phyloP scores from a whole-genome alignment of 1,284 basidiomycete genomes.

The Cutaneotrichosporon dermatis region DNA sequence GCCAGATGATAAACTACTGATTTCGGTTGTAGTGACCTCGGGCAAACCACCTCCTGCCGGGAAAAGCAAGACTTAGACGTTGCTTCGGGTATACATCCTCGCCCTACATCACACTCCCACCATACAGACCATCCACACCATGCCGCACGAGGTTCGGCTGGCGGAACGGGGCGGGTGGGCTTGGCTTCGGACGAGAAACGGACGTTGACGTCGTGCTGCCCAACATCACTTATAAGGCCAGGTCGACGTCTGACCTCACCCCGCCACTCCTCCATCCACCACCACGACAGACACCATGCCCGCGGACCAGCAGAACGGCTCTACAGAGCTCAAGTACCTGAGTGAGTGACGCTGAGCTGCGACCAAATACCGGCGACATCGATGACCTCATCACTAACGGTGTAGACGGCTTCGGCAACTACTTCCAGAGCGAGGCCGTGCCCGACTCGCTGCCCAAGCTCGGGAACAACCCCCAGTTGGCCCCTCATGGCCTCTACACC shows the following conservation, averaged over 20 bases:
- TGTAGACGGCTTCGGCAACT: slow-evolving; percentile 14
- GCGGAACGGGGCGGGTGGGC: too few species aligned
- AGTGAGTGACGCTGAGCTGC: neutral
- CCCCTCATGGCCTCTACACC: slow-evolving; percentile 59
- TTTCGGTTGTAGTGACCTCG: too few species aligned
- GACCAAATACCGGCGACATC: neutral
- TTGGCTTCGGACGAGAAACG: too few species aligned
- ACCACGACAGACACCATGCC: neutral
- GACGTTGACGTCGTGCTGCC: neutral
- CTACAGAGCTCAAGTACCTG: slow-evolving; percentile 7
- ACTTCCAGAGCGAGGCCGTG: slow-evolving; percentile 8
- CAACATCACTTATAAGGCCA: slow-evolving; percentile 1
- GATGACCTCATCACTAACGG: neutral
- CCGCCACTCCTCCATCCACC: neutral
- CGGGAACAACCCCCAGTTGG: slow-evolving; percentile 62
- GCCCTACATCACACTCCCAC: too few species aligned
- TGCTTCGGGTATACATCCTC: too few species aligned
- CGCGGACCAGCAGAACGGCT: neutral
- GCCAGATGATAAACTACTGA: too few species aligned
- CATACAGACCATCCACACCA: too few species aligned
- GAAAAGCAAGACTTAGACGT: too few species aligned
- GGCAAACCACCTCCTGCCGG: too few species aligned
- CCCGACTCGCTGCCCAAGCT: slow-evolving; percentile 51
- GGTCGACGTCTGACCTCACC: neutral
- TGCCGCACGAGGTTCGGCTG: too few species aligned